Evolutionary conservation across 2,329 filamentous ascomycete species (phyloP), one percentile per base, ranked within the genome.

Genomic region (Alternaria triticina): DNA sequence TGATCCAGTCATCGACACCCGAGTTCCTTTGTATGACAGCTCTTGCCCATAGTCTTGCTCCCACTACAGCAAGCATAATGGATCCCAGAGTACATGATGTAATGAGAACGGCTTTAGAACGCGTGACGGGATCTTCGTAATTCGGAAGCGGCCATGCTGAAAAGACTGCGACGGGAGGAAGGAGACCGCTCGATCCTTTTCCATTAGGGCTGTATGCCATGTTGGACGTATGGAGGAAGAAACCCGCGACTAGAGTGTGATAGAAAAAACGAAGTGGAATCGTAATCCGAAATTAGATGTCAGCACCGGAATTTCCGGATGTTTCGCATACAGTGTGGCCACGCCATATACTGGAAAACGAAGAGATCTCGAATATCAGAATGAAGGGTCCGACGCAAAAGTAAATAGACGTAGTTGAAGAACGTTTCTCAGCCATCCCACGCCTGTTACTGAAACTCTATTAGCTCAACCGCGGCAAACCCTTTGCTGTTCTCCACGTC

Each of bases 1-100:
- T 66, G 11, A 71, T 47, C 67, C 66, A 70, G 44, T 71, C 69
- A 52, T 70, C 69, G 15, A 55, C 20, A 27, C 63, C 61, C 22
- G 54, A 56, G 57, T 66, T 67, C 52, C 40, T 67, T 30, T 69
- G 69, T 45, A 69, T 56, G 2, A 54, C 11, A 9, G 64, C 51
- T 22, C 68, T 54, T 22, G 65, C 60, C 66, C 66, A 71, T 36
- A 69, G 43, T 12, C 68, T 40, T 20, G 57, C 68, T 22, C 60
- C 46, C 1, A 69, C 20, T n/a, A 66, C 22, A 12, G 22, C 22
- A 49, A 67, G 6, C 40, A 65, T 65, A 17, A 71, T 27, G 11
- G 61, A 55, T 17, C 54, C 64, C 6, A 69, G 52, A 4, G 63
- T 25, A 54, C 58, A 65, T 3, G 62, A 60, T n/a, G 59, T 25